Conservation (phyloP, 2,329 filamentous ascomycete species). For the Fusarium metavorans region DNA sequence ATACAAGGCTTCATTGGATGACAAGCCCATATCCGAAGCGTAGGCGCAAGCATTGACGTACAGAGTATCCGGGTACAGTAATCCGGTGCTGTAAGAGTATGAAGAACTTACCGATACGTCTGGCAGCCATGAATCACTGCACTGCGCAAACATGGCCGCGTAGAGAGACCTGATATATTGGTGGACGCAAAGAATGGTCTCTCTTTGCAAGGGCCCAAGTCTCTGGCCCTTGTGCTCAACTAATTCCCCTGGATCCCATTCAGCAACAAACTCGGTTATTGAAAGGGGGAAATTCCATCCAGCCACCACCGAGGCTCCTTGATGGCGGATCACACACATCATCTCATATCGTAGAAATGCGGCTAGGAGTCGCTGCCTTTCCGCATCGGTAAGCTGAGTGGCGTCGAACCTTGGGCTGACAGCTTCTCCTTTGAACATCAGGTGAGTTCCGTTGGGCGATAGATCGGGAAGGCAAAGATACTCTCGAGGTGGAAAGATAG, state of each 20-base stretch:
- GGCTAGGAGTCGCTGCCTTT: conserved; percentile 11
- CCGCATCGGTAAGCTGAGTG: neutral
- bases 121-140: neutral
- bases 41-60: conserved; percentile 5
- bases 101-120: neutral
- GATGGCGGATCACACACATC: neutral
- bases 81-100: neutral
- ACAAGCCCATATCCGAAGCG: neutral
- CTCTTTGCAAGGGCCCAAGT: neutral
- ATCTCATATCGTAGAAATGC: conserved; percentile 22
- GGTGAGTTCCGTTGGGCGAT: neutral
- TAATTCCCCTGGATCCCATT: neutral
- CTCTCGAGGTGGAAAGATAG: conserved; percentile 11
- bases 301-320: no score
- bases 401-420: conserved; percentile 5
- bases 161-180: conserved; percentile 21
- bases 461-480: conserved; percentile 19
- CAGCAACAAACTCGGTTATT: neutral
- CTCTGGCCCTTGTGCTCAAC: neutral
- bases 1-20: neutral
- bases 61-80: conserved; percentile 17
- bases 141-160: conserved; percentile 20
- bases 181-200: conserved; percentile 17
- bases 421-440: conserved; percentile 7
- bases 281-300: neutral